A percentile compares a stretch with the other conserved stretches of the same genome.
Conservation (phyloP, 441 rosid species). For the Daphne laureola region DNA sequence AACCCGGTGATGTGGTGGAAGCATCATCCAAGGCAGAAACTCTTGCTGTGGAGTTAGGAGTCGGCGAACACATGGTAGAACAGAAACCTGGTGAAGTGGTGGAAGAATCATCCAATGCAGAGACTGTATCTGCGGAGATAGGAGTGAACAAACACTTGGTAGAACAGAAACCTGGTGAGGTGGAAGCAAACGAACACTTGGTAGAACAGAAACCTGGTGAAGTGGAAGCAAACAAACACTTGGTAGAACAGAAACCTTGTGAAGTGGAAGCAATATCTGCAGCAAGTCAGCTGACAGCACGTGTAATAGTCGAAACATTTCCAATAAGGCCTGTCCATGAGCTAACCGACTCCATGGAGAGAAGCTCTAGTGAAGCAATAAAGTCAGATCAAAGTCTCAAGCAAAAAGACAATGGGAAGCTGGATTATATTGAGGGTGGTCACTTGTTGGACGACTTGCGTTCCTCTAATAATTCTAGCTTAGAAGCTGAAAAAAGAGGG, state of each 20-base stretch:
- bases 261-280: slow-evolving; percentile 11
- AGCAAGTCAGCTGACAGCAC: slow-evolving; percentile 30
- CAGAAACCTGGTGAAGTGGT: slow-evolving; percentile 12
- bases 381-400: slow-evolving; percentile 21
- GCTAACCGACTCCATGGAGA: slow-evolving; percentile 19
- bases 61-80: not conserved
- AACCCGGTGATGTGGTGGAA: slow-evolving; percentile 10
- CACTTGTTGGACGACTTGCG: slow-evolving; percentile 12
- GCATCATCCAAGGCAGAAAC: slow-evolving; percentile 8
- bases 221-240: slow-evolving; percentile 6
- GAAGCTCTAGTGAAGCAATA: slow-evolving; percentile 14
- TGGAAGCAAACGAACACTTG: slow-evolving; percentile 4
- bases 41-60: slow-evolving; percentile 9
- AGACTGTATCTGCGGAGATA: slow-evolving; percentile 9
- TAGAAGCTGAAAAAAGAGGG: slow-evolving; percentile 17
- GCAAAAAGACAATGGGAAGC: slow-evolving; percentile 22
- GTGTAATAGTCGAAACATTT: slow-evolving; percentile 53
- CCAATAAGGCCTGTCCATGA: slow-evolving; percentile 36
- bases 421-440: slow-evolving; percentile 18
- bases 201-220: slow-evolving; percentile 11
- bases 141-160: slow-evolving; percentile 4
- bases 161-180: slow-evolving; percentile 13
- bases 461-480: slow-evolving; percentile 19
- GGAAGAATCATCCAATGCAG: not conserved
- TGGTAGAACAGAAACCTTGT: slow-evolving; percentile 10